phyloP scores from a whole-genome alignment of 805 yeast species.

The Ogataea salicorniae region DNA sequence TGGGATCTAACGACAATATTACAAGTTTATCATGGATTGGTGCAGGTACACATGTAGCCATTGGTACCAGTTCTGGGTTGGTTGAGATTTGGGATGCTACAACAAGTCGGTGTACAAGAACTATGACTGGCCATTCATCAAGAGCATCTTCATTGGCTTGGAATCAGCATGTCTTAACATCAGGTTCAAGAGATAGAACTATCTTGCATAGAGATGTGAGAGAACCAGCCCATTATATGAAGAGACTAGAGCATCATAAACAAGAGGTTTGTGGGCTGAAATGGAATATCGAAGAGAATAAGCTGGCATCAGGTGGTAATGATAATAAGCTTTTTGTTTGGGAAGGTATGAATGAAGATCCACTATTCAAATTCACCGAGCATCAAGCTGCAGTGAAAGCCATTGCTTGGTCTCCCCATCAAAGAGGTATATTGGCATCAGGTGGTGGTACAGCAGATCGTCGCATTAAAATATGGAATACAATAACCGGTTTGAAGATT shows the following conservation, averaged over 20 bases:
- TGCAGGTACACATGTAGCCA: slow-evolving; percentile 88
- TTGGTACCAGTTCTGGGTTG: slow-evolving; percentile 80
- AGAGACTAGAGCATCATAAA: slow-evolving; percentile 62
- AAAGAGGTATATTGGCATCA: slow-evolving; percentile 84
- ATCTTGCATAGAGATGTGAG: slow-evolving; percentile 91
- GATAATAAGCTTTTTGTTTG: slow-evolving; percentile 84
- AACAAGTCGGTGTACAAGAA: slow-evolving; percentile 73
- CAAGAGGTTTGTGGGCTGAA: slow-evolving; percentile 96
- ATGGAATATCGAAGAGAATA: slow-evolving; percentile 90
- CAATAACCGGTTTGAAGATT: slow-evolving; percentile 66
- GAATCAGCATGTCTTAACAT: slow-evolving; percentile 84
- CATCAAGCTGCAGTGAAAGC: slow-evolving; percentile 97
- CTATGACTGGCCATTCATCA: slow-evolving; percentile 86
- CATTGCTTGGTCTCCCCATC: slow-evolving; percentile 96
- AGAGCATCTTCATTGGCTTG: slow-evolving; percentile 88
- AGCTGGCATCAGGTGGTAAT: slow-evolving; percentile 92
- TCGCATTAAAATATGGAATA: slow-evolving; percentile 87
- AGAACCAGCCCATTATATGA: slow-evolving; percentile 73
- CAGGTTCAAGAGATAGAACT: slow-evolving; percentile 82
- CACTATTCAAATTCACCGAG: slow-evolving; percentile 69
- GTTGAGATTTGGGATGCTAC: slow-evolving; percentile 96
- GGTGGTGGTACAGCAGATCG: slow-evolving; percentile 98
- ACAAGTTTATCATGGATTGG: slow-evolving; percentile 92
- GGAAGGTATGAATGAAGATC: slow-evolving; percentile 70
- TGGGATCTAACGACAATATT: slow-evolving; percentile 59